Base-by-base conservation (phyloP, 768 basidiomycete genomes). In the Mycena floridula region DNA sequence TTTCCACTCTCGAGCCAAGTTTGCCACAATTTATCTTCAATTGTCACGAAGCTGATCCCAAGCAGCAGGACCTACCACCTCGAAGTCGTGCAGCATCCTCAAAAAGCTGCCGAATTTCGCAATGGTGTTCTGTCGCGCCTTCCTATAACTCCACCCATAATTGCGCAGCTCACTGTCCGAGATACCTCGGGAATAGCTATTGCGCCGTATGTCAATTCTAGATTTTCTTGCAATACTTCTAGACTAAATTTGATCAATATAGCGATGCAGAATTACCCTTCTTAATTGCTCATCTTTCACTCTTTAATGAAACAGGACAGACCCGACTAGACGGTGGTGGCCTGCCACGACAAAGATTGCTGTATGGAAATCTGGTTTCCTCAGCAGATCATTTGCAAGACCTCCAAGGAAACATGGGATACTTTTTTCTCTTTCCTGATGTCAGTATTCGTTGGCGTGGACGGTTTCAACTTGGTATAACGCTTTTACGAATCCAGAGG, bases 391-490 rank as follows among this genome's bases (percentile, higher is more conserved):
- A 82, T 40, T 68, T 92, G 55, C 79, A 85, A 49, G 88, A 95
- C 60, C 72, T 86, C 28, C 80, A 87, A 59, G 89, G 89, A 45
- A 80, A 83, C 40, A 70, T 73, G 54, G 86, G 91, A n/a, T 68
- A 89, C 37, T 93, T 87, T 62, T 93, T 96, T 55, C 65, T 92
- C 43, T 96, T 94, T 56, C 84, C 92, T 6, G 92, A 96, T 62
- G 89, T 89, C 54, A 90, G 89, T 59, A 79, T 95, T 45, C 77
- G 89, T 15, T 77, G 76, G 68, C 72, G 77, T 21, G 92, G 92
- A 7, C 75, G 72, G 15, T 96, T 83, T 65, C 77, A 80, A 56
- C 71, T 94, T 44, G 77, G 81, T 42, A 73, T 91, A 44, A 81
- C 76, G 40, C 71, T 94, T 42, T 70, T 89, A 62, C 76, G 77